Percentiles rank a stretch among this genome's conserved stretches.
These are phyloP conservation scores for Trichoderma brevicompactum DNA, from an alignment of 2,329 filamentous ascomycete species.

Conservation along the genomic window DNA sequence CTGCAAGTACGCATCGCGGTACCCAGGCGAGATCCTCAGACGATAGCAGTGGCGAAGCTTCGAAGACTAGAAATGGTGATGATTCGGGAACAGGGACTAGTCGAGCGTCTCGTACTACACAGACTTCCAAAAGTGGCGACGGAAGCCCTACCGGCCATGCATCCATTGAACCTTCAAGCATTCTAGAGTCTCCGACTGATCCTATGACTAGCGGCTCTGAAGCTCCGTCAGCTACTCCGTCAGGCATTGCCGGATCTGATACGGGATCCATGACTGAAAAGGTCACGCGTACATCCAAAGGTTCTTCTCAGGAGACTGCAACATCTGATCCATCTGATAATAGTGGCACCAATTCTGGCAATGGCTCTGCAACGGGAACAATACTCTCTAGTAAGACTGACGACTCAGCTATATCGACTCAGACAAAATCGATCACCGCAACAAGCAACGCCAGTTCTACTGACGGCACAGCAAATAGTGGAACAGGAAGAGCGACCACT, in stretches of 20 bases:
- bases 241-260: slow-evolving; percentile 15
- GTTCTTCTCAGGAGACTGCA: slow-evolving; percentile 3
- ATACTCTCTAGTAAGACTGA: not conserved
- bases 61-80: not conserved
- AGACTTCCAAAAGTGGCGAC: not conserved
- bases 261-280: slow-evolving; percentile 25
- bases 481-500: not conserved
- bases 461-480: not conserved
- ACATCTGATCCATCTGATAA: not conserved
- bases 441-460: not conserved
- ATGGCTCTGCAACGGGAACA: not conserved
- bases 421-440: not conserved
- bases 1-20: not conserved
- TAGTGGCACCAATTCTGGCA: not conserved
- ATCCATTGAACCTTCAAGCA: not conserved
- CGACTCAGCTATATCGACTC: not conserved
- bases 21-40: slow-evolving; percentile 13
- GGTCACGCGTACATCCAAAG: slow-evolving; percentile 1
- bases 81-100: not conserved
- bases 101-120: not conserved
- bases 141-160: not conserved
- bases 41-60: not conserved
- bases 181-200: not conserved
- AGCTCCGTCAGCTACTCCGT: not conserved
- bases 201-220: not conserved